Base-by-base conservation (phyloP, 192 early-diverging fungal species). In the Backusella australiensis region DNA sequence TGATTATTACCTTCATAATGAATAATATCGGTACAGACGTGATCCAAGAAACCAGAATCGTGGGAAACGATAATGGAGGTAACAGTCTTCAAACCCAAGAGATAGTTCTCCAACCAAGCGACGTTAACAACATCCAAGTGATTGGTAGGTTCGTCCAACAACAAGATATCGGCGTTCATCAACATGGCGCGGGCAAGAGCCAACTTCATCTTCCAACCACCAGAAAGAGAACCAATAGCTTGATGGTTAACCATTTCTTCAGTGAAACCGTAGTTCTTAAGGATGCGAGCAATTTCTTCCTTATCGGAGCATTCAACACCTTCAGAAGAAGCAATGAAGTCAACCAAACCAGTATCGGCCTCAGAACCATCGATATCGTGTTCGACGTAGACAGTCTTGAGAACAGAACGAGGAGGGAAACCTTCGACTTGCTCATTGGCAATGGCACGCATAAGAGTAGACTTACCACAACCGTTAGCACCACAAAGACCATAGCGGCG, bases 181-280 rank as follows among this genome's bases (percentile, higher is more conserved):
- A 95, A 86, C 90, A 95, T 92, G 67, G 94, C 93, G 85, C 93
- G 91, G 35, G 93, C 93, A 77, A 95, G 87, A 82, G 89, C 92
- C 59, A 94, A 84, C 89, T 94, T 94, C 94, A 95, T 95, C 85
- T 93, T 93, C 94, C 94, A 95, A 78, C 94, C 94, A 85, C 94
- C 94, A 74, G 91, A 93, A 19, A 95, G 90, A 34, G 89, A 86
- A 63, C 90, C 91, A 82, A 95, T 91, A 63, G 90, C 78, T 71
- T 71, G 67, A 70, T 90, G 84, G 53, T 83, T 85, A 75, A 90
- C 86, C 84, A 85, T 85, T 68, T 87, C 85, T 46, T 90, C 90
- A 69, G 85, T 82, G 86, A 95, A 95, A 70, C 92, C 92, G 80
- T 93, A 88, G 49, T 83, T 80, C 70, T 78, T 82, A 63, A 95